Percentiles rank a stretch among this genome's conserved stretches.
These are phyloP conservation scores for Dionaea muscipula DNA, from an alignment of 179 eudicot species.

Conservation along the genomic window DNA sequence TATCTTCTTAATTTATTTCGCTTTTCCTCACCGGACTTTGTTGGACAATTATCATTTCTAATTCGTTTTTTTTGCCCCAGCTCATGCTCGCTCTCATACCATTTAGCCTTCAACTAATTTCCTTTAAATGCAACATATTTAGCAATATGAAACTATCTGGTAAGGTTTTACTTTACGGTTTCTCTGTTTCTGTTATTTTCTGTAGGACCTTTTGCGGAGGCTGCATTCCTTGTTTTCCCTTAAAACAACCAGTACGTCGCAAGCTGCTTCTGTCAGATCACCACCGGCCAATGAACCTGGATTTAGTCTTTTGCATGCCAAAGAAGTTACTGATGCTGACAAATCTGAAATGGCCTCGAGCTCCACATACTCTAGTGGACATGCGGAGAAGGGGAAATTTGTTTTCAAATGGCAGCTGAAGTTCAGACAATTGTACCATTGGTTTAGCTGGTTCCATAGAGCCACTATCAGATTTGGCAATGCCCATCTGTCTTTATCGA, in stretches of 20 bases:
- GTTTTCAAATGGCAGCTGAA: constrained; percentile 10
- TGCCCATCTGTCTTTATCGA: constrained; percentile 29
- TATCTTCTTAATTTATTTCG: too few relatives aligned
- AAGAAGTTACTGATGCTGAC: constrained; percentile 24
- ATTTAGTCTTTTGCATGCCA: neutral
- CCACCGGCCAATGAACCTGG: neutral
- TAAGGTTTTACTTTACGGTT: neutral
- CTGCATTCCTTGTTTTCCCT: constrained; percentile 41
- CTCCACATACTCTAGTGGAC: neutral
- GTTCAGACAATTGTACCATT: constrained; percentile 17
- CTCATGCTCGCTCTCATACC: too few relatives aligned
- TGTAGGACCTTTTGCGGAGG: constrained; percentile 64
- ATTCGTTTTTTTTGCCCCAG: too few relatives aligned
- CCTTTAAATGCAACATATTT: neutral
- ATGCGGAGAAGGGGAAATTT: too few relatives aligned
- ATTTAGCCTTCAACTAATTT: too few relatives aligned
- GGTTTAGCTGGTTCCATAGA: constrained; percentile 37
- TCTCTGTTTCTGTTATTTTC: constrained; percentile 1
- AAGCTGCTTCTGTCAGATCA: constrained; percentile 17
- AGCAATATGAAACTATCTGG: too few relatives aligned
- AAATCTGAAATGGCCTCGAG: constrained; percentile 18
- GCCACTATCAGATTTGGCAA: constrained; percentile 36
- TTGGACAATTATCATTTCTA: too few relatives aligned
- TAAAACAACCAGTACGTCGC: constrained; percentile 28
- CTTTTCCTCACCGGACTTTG: too few relatives aligned